phyloP scores from a whole-genome alignment of 345 rosid species.

The Populus ilicifolia region DNA sequence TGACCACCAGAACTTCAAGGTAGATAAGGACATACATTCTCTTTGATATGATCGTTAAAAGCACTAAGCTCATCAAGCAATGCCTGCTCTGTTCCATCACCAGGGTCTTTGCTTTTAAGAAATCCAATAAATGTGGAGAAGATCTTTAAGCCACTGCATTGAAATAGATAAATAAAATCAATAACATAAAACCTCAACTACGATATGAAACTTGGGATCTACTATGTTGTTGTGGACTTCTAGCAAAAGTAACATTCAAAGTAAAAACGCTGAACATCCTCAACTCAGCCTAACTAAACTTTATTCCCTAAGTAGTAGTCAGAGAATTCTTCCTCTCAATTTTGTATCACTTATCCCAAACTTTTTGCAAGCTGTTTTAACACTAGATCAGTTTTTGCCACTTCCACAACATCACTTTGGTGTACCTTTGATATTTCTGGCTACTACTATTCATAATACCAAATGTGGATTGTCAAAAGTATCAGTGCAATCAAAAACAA shows the following conservation, averaged over 20 bases:
- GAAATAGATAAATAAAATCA: not conserved
- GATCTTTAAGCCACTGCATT: constrained; percentile 73
- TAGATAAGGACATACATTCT: constrained; percentile 44
- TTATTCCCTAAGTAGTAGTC: no score
- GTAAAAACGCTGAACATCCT: no score
- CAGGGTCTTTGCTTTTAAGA: constrained; percentile 81
- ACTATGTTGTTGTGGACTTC: not conserved
- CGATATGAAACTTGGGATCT: not conserved
- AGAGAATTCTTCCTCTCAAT: no score
- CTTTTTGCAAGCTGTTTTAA: no score
- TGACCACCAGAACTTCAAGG: not conserved
- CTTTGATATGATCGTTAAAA: constrained; percentile 59
- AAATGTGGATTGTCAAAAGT: no score
- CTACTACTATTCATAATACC: no score
- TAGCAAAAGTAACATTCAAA: not conserved
- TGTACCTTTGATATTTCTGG: no score
- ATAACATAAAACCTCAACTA: not conserved
- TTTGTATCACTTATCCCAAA: no score
- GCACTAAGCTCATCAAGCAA: constrained; percentile 63
- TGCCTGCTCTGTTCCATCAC: constrained; percentile 76
- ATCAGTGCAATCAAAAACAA: no score
- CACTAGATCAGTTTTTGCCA: no score
- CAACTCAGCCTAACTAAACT: no score
- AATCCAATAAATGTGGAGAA: constrained; percentile 88
- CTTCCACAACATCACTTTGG: no score